Percentiles rank a stretch among this genome's conserved stretches.
Conservation (phyloP, 148 eudicot species). For the Rhododendron simsii region DNA sequence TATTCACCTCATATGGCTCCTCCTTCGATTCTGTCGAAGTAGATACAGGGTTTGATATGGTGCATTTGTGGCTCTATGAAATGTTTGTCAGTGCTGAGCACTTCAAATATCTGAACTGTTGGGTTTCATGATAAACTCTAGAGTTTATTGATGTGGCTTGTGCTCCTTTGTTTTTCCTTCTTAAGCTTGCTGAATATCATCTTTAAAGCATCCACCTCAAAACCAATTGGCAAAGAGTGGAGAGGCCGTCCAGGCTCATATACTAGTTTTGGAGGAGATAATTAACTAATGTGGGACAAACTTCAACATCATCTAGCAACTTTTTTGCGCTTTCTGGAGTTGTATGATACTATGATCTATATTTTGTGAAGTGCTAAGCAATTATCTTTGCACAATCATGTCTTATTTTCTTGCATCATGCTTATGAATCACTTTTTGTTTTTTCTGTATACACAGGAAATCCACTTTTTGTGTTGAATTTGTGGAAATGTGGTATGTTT, state of each 20-base stretch:
- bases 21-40: neutral
- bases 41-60: neutral
- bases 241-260: too few relatives aligned
- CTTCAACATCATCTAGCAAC: neutral
- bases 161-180: neutral
- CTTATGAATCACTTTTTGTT: neutral
- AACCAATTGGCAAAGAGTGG: too few relatives aligned
- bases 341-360: too few relatives aligned
- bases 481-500: neutral
- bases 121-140: neutral
- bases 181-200: neutral
- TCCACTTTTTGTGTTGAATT: slow-evolving; percentile 3
- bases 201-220: too few relatives aligned
- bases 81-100: neutral
- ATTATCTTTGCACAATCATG: neutral
- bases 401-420: neutral
- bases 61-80: neutral
- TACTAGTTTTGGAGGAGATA: too few relatives aligned
- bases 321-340: neutral
- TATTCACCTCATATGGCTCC: neutral
- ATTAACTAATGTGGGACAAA: too few relatives aligned
- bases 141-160: neutral
- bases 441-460: neutral
- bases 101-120: neutral
- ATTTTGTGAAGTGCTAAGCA: neutral